Evolutionary conservation across 1,284 basidiomycete genomes (phyloP).

Genomic region (Tranzscheliella williamsii): DNA sequence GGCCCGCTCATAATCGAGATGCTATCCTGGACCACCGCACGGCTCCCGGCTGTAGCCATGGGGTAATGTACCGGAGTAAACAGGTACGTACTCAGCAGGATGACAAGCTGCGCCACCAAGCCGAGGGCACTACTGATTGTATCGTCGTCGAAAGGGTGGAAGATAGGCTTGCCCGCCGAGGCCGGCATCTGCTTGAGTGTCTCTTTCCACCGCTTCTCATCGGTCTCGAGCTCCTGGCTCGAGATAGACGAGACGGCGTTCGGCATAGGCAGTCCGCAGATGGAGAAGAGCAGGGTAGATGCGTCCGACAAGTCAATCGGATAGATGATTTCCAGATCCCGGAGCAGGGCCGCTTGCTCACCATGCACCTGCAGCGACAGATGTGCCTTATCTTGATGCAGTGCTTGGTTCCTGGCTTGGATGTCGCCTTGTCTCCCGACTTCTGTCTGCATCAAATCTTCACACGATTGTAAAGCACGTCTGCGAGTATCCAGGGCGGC

Average conservation of each 20-base stretch:
- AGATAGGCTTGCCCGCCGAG: conserved; percentile 7
- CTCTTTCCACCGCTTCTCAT: conserved; percentile 32
- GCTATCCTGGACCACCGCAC: conserved; percentile 50
- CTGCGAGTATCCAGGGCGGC: conserved; percentile 11
- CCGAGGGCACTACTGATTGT: conserved; percentile 47
- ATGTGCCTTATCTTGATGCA: conserved; percentile 1
- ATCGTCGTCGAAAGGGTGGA: conserved; percentile 41
- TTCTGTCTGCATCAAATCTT: neutral
- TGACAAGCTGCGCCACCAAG: conserved; percentile 53
- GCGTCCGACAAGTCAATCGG: conserved; percentile 55
- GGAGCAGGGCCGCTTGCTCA: conserved; percentile 39
- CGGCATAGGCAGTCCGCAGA: conserved; percentile 49
- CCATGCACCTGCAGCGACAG: conserved; percentile 11
- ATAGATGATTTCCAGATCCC: conserved; percentile 52
- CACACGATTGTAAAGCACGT: conserved; percentile 5
- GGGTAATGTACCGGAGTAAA: conserved; percentile 52
- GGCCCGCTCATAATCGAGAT: conserved; percentile 59
- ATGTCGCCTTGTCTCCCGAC: neutral
- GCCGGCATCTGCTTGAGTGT: conserved; percentile 4
- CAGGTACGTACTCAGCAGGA: conserved; percentile 49
- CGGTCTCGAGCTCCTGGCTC: conserved; percentile 7
- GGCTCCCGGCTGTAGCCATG: conserved; percentile 48
- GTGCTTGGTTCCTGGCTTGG: neutral
- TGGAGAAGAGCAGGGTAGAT: conserved; percentile 53
- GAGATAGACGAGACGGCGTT: conserved; percentile 41